phyloP scores from a whole-genome alignment of 176 grass and related monocot genomes.

The Musa acuminata region DNA sequence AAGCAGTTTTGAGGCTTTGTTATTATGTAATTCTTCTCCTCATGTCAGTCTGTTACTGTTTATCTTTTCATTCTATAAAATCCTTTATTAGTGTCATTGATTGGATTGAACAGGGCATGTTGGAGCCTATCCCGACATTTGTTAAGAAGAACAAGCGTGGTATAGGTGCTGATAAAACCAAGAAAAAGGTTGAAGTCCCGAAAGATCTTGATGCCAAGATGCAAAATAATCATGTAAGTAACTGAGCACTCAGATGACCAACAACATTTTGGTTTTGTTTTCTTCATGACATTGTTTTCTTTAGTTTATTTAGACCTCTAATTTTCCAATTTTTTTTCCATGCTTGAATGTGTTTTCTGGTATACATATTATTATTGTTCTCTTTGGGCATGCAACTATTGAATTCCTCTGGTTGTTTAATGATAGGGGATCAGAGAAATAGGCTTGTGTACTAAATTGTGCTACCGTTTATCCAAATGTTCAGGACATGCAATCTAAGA shows the following conservation, averaged over 20 bases:
- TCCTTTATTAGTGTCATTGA: neutral
- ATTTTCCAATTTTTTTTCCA: no score
- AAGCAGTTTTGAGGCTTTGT: no score
- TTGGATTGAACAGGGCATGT: constrained; percentile 41
- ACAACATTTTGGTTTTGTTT: neutral
- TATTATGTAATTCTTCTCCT: no score
- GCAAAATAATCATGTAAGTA: neutral
- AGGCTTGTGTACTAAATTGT: neutral
- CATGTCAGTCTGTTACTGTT: neutral
- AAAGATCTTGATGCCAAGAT: constrained; percentile 44
- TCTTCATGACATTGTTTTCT: neutral
- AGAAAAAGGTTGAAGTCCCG: constrained; percentile 32
- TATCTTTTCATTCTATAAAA: neutral
- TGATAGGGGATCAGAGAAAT: neutral
- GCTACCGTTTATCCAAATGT: constrained; percentile 8
- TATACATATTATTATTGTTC: no score
- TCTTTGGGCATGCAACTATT: neutral
- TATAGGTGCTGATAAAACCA: constrained; percentile 61
- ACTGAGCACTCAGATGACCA: neutral
- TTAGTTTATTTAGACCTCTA: no score
- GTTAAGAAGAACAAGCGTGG: constrained; percentile 88
- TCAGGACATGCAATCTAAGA: constrained; percentile 25
- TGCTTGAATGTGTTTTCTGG: no score
- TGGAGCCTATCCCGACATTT: constrained; percentile 65
- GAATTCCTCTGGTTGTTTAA: neutral